Conservation (phyloP, 805 yeast genomes). For the Saccharomycopsis guyanensis region DNA sequence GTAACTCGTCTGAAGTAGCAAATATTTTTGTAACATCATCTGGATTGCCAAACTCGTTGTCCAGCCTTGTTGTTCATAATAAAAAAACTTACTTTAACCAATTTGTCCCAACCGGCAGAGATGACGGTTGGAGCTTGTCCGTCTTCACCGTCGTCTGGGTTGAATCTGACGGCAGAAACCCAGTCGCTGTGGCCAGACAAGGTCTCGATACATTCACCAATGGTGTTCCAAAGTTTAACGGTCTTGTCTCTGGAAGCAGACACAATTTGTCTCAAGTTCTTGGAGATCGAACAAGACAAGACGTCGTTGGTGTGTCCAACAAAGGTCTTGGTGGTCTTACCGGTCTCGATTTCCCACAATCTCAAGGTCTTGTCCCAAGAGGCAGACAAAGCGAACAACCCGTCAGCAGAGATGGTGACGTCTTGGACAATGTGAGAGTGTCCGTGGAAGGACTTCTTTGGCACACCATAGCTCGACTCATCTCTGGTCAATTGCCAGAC, state of each 20-base stretch:
- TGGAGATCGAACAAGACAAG: slow-evolving; percentile 91
- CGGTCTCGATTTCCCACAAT: slow-evolving; percentile 94
- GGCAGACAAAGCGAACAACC: slow-evolving; percentile 95
- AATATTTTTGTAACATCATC: slow-evolving; percentile 78
- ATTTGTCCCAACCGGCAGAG: slow-evolving; percentile 99
- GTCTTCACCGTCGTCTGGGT: slow-evolving; percentile 56
- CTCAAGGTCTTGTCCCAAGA: slow-evolving; percentile 99
- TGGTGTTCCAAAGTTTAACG: slow-evolving; percentile 98
- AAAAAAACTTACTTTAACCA: slow-evolving; percentile 85
- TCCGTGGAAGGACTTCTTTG: slow-evolving; percentile 95
- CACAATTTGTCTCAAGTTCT: slow-evolving; percentile 94
- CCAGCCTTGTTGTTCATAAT: neutral
- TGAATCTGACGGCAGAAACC: slow-evolving; percentile 97
- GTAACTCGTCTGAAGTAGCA: slow-evolving; percentile 97
- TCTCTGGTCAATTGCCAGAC: slow-evolving; percentile 97
- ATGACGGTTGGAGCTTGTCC: slow-evolving; percentile 60
- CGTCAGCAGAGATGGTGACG: slow-evolving; percentile 95
- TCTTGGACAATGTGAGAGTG: slow-evolving; percentile 99
- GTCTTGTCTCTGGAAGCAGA: slow-evolving; percentile 98
- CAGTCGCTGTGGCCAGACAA: slow-evolving; percentile 96
- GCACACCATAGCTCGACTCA: slow-evolving; percentile 95
- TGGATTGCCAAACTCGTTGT: slow-evolving; percentile 24
- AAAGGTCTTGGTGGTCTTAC: slow-evolving; percentile 89
- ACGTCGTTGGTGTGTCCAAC: slow-evolving; percentile 98
- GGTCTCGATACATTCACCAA: slow-evolving; percentile 94